Percentiles rank a stretch among this genome's conserved stretches.
Evolutionary conservation across 140 eudicot species (phyloP).

Genomic region (Flaveria floridana): DNA sequence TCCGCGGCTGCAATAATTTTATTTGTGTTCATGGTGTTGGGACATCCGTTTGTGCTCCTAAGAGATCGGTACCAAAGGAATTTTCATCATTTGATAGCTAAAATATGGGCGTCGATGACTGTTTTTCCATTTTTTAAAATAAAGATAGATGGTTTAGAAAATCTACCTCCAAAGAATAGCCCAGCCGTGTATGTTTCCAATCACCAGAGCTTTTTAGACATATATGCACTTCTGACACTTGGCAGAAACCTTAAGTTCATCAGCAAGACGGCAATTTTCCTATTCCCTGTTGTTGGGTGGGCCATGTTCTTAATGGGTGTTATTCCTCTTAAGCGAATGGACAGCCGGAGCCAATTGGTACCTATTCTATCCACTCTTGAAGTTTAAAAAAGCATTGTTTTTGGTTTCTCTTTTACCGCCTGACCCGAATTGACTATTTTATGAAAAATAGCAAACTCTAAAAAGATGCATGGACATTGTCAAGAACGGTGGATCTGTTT

Average conservation of each 20-base stretch:
- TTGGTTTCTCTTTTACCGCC: background rate
- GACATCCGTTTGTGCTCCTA: conserved; percentile 82
- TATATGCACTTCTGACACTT: conserved; percentile 72
- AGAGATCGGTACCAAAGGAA: conserved; percentile 65
- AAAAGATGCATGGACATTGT: conserved; percentile 80
- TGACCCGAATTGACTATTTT: background rate
- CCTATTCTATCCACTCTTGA: background rate
- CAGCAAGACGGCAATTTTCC: conserved; percentile 84
- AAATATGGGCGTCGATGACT: conserved; percentile 64
- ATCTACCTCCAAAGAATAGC: conserved; percentile 65
- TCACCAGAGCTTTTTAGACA: conserved; percentile 95
- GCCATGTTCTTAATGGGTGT: conserved; percentile 87
- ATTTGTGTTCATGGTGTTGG: conserved; percentile 68
- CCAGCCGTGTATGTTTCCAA: conserved; percentile 91
- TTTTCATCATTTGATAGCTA: conserved; percentile 66
- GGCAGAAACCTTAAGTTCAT: conserved; percentile 86
- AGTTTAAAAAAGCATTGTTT: background rate
- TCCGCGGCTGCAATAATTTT: conserved; percentile 59
- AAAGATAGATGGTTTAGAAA: conserved; percentile 63
- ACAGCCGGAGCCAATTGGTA: conserved; percentile 90
- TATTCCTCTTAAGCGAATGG: conserved; percentile 92
- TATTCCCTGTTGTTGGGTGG: conserved; percentile 86
- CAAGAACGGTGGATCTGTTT: conserved; percentile 90
- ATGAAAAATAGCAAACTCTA: conserved; percentile 64
- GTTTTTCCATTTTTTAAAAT: conserved; percentile 62